These are phyloP conservation scores for Garcia nutans DNA, from an alignment of 345 rosid species.

Conservation along the genomic window DNA sequence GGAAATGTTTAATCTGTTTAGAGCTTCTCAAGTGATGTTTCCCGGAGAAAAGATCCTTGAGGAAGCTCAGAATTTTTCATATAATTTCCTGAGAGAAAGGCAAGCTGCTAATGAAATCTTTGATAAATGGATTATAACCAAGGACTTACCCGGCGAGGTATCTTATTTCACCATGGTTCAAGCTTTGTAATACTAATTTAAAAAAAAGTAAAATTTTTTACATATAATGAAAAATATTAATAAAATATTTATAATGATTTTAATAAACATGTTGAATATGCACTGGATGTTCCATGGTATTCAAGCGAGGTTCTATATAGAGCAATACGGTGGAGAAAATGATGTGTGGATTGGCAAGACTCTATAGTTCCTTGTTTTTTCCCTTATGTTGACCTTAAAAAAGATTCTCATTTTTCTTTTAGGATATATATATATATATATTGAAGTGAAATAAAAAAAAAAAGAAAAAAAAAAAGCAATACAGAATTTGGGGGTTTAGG, in stretches of 20 bases:
- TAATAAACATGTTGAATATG: slow-evolving; percentile 59
- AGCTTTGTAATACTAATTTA: too few species aligned
- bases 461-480: too few species aligned
- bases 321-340: slow-evolving; percentile 87
- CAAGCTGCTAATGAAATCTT: slow-evolving; percentile 50
- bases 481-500: too few species aligned
- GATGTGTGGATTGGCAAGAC: slow-evolving; percentile 99
- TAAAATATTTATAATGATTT: too few species aligned
- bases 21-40: slow-evolving; percentile 76
- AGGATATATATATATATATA: too few species aligned
- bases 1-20: slow-evolving; percentile 77
- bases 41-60: slow-evolving; percentile 71
- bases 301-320: slow-evolving; percentile 84
- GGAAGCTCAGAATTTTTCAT: slow-evolving; percentile 58
- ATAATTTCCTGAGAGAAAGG: slow-evolving; percentile 49
- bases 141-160: slow-evolving; percentile 96
- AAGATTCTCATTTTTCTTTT: too few species aligned
- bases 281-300: slow-evolving; percentile 79
- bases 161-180: too few species aligned
- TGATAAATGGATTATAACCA: slow-evolving; percentile 93
- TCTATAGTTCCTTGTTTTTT: too few species aligned
- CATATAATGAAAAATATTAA: too few species aligned
- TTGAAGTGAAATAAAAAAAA: too few species aligned
- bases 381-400: too few species aligned
- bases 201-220: too few species aligned